These are phyloP conservation scores for Debaryomyces sp. DNA, from an alignment of 1,139 yeast species.

Conservation along the genomic window DNA sequence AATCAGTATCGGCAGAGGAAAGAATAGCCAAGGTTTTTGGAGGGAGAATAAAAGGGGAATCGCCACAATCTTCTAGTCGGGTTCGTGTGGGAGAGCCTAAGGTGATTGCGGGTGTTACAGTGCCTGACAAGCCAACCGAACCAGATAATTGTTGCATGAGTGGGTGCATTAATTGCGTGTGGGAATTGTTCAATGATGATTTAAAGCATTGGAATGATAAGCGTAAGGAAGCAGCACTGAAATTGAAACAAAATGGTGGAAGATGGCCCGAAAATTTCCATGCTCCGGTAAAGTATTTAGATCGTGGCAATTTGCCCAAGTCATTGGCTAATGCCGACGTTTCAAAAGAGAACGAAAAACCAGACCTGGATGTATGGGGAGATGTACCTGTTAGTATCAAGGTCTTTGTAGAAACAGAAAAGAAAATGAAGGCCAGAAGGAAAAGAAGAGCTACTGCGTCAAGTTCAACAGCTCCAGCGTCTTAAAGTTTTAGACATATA, in stretches of 20 bases:
- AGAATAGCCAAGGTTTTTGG: conserved; percentile 58
- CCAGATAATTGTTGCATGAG: conserved; percentile 98
- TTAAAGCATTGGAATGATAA: conserved; percentile 74
- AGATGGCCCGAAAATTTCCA: conserved; percentile 84
- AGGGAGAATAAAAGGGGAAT: conserved; percentile 58
- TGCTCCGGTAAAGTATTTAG: conserved; percentile 55
- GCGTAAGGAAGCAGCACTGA: conserved; percentile 63
- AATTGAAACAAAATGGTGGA: conserved; percentile 50
- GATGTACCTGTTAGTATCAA: conserved; percentile 75
- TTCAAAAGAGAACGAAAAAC: conserved; percentile 18
- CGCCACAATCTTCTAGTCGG: conserved; percentile 53
- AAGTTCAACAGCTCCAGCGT: background rate
- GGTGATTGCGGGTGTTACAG: conserved; percentile 69
- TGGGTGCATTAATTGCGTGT: conserved; percentile 95
- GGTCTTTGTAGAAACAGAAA: conserved; percentile 84
- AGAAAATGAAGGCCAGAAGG: conserved; percentile 52
- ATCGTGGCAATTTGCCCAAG: conserved; percentile 37
- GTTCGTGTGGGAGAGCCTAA: conserved; percentile 43
- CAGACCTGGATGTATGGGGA: conserved; percentile 53
- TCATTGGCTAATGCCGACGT: conserved; percentile 20
- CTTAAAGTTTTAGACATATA: background rate
- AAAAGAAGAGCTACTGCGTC: conserved; percentile 6
- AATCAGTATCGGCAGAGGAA: conserved; percentile 45
- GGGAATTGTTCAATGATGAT: conserved; percentile 92
- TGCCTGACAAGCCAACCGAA: conserved; percentile 80